Evolutionary conservation across 345 rosid species (phyloP).

Genomic region (Tarenaya hassleriana): DNA sequence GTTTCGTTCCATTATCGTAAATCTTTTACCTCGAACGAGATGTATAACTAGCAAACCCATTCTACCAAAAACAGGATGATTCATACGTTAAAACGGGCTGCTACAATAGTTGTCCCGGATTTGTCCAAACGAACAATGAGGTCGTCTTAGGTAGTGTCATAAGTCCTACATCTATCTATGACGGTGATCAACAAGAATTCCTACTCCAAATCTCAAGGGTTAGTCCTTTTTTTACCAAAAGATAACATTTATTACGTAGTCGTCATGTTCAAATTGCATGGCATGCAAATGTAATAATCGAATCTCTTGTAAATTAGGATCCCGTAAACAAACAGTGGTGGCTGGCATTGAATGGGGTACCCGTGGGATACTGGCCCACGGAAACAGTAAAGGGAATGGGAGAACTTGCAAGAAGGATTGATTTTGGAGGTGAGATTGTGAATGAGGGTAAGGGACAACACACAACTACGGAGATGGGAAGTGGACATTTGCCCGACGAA

Average conservation of each 20-base stretch:
- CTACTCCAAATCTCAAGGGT: constrained; percentile 57
- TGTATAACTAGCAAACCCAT: no score
- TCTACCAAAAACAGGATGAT: constrained; percentile 49
- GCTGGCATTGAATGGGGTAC: constrained; percentile 41
- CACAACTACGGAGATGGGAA: constrained; percentile 66
- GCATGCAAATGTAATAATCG: no score
- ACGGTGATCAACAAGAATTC: constrained; percentile 46
- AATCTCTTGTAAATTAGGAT: no score
- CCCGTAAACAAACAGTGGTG: constrained; percentile 60
- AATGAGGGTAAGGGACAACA: constrained; percentile 40
- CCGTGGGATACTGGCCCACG: constrained; percentile 63
- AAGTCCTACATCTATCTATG: constrained; percentile 37
- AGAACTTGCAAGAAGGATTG: constrained; percentile 47
- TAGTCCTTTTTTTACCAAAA: no score
- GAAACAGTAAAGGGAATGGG: no score
- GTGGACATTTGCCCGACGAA: constrained; percentile 51
- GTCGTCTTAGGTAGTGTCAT: constrained; percentile 58
- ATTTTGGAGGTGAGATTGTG: constrained; percentile 65
- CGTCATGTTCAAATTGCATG: no score
- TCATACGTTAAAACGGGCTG: constrained; percentile 61
- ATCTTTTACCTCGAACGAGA: no score
- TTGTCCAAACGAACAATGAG: constrained; percentile 53
- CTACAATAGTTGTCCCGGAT: constrained; percentile 68
- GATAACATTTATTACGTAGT: no score
- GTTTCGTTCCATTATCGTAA: no score